Evolutionary conservation across 306 rosid species (phyloP).

Genomic region (Boehmeria nivea): DNA sequence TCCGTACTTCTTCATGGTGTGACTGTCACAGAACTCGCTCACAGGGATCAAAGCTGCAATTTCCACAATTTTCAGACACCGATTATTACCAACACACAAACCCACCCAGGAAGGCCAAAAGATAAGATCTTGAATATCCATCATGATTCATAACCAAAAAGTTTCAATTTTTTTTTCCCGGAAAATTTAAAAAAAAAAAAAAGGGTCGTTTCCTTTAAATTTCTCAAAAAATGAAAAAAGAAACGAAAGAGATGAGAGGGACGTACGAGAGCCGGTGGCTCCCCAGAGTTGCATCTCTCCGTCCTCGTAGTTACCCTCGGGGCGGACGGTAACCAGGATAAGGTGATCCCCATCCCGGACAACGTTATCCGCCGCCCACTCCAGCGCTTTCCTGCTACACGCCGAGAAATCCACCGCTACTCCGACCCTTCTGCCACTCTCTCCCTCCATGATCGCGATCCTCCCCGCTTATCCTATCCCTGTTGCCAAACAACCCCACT

Average conservation of each 20-base stretch:
- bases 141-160: too few species aligned
- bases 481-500: neutral
- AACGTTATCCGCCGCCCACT: conserved; percentile 74
- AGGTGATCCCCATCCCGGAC: conserved; percentile 63
- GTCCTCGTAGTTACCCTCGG: conserved; percentile 39
- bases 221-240: neutral
- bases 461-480: neutral
- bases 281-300: conserved; percentile 91
- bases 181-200: neutral
- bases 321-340: conserved; percentile 48
- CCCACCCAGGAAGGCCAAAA: too few species aligned
- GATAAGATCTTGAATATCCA: too few species aligned
- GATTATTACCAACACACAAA: neutral
- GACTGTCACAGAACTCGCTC: conserved; percentile 45
- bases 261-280: conserved; percentile 69
- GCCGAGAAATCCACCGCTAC: conserved; percentile 89
- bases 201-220: too few species aligned
- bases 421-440: conserved; percentile 42
- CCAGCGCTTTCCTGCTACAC: conserved; percentile 61
- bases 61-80: neutral
- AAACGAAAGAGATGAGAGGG: neutral
- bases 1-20: conserved; percentile 56
- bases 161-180: neutral
- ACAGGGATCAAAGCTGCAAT: conserved; percentile 71
- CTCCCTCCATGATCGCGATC: conserved; percentile 13